Percentiles rank a stretch among this genome's conserved stretches.
Evolutionary conservation across 768 basidiomycete genomes (phyloP).

Genomic region (Lactarius hatsudake): DNA sequence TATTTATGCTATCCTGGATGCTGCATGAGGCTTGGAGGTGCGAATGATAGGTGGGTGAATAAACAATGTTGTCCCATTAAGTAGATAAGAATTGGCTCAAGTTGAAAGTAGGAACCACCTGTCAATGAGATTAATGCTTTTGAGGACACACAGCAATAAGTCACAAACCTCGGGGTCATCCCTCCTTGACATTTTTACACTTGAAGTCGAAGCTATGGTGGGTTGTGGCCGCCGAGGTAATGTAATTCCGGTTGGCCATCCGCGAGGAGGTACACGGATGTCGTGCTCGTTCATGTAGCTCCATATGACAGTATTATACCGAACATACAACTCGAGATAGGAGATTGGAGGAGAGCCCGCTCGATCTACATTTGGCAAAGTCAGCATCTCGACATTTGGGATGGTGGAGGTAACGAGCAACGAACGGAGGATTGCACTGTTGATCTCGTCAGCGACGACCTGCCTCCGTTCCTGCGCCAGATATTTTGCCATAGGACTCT

Average conservation of each 20-base stretch:
- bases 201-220: neutral
- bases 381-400: neutral
- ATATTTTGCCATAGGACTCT: slow-evolving; percentile 72
- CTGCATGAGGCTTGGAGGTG: slow-evolving; percentile 9
- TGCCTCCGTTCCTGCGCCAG: slow-evolving; percentile 74
- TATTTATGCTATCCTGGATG: neutral
- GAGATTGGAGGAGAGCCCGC: slow-evolving; percentile 53
- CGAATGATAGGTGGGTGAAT: neutral
- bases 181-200: slow-evolving; percentile 12
- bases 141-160: neutral
- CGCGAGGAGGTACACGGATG: slow-evolving; percentile 41
- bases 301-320: slow-evolving; percentile 67
- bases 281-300: slow-evolving; percentile 49
- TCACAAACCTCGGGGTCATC: slow-evolving; percentile 21
- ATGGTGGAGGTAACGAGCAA: slow-evolving; percentile 18
- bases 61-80: slow-evolving; percentile 1
- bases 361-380: slow-evolving; percentile 42
- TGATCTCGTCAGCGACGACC: slow-evolving; percentile 83
- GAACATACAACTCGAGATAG: slow-evolving; percentile 58
- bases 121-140: neutral
- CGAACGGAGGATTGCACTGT: slow-evolving; percentile 81
- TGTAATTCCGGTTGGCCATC: slow-evolving; percentile 43
- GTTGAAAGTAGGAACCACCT: slow-evolving; percentile 19
- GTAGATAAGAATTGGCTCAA: slow-evolving; percentile 20
- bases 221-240: slow-evolving; percentile 39